Conservation (phyloP, 768 basidiomycete genomes). For the Suillus tomentosus region DNA sequence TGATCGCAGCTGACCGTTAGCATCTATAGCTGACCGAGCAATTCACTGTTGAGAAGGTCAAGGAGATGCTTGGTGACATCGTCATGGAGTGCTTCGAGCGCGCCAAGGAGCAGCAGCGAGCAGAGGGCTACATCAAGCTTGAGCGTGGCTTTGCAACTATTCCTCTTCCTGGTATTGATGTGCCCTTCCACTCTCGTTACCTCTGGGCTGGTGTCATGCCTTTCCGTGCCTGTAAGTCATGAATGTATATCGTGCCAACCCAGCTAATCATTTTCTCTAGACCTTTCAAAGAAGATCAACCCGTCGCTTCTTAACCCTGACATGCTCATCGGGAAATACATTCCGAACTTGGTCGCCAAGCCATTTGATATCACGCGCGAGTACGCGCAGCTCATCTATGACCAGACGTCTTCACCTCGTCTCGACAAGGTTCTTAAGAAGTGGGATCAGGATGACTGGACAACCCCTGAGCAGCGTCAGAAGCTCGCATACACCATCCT, state of each 20-base stretch:
- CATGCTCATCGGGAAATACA: constrained; percentile 92
- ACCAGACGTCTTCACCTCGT: constrained; percentile 93
- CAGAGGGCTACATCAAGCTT: constrained; percentile 88
- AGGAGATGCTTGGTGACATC: constrained; percentile 93
- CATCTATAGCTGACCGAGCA: constrained; percentile 76
- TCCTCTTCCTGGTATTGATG: constrained; percentile 94
- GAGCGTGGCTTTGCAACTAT: constrained; percentile 98
- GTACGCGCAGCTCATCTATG: constrained; percentile 94
- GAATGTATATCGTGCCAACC: constrained; percentile 4
- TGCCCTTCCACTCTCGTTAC: constrained; percentile 99
- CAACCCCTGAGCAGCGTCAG: constrained; percentile 76
- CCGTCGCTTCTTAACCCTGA: constrained; percentile 89
- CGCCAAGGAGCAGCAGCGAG: constrained; percentile 75
- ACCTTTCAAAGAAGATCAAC: constrained; percentile 98
- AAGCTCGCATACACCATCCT: constrained; percentile 95
- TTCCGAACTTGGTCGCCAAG: constrained; percentile 92
- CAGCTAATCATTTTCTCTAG: constrained; percentile 37
- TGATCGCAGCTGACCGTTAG: not conserved
- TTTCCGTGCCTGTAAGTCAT: constrained; percentile 86
- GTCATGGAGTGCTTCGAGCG: constrained; percentile 78
- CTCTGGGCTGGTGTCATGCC: constrained; percentile 98
- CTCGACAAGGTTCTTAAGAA: constrained; percentile 92
- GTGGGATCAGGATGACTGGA: constrained; percentile 95
- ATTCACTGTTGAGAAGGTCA: constrained; percentile 89
- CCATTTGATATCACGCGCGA: constrained; percentile 82